Base-by-base conservation (phyloP, 108 stramenopile species). In the Discostella pseudostelligera region DNA sequence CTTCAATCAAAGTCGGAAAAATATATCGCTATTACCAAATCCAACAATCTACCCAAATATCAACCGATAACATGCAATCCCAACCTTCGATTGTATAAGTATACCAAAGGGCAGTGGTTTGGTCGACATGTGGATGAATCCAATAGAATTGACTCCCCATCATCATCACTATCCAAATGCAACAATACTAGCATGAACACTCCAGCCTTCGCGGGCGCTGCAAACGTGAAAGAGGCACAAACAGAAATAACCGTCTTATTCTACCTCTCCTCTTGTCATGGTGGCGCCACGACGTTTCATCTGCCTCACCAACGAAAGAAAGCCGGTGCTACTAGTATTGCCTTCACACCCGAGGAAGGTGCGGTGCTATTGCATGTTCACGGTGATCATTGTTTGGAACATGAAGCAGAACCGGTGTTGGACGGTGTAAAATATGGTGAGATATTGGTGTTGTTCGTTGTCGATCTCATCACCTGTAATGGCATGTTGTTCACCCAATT, bases 181-280 rank as follows among this genome's bases (percentile, higher is more conserved):
- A 29, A 43, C 54, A 61, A 20, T 19, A 24, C 44, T 24, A 43
- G 64, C 20, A 26, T 36, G 1, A 26, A 46, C 25, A 20, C 48
- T 12, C 62, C 65, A 20, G 51, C 36, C 24, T 13, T 40, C 10
- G 28, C 39, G 29, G 24, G n/a, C 8, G 66, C 64, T 13, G 59
- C 59, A 29, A 22, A 48, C 4, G 70, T 61, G 17, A 67, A 54
- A 6, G 56, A 60, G 28, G 65, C 80, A 28, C 43, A 78, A 22
- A 90, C 93, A 25, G 87, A 93, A 58, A 87, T 90, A 26, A 96
- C 95, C 8, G 79, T 94, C 4, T 70, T 96, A 29, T 70, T 96
- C 4, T 96, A 96, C 61, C 74, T 96, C 12, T 90, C 86, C 32
- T 62, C 56, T 54, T 90, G 78, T 54, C 35, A 46, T 61, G 83